These are phyloP conservation scores for Metschnikowia arizonensis DNA, from an alignment of 805 yeast genomes.

Conservation along the genomic window DNA sequence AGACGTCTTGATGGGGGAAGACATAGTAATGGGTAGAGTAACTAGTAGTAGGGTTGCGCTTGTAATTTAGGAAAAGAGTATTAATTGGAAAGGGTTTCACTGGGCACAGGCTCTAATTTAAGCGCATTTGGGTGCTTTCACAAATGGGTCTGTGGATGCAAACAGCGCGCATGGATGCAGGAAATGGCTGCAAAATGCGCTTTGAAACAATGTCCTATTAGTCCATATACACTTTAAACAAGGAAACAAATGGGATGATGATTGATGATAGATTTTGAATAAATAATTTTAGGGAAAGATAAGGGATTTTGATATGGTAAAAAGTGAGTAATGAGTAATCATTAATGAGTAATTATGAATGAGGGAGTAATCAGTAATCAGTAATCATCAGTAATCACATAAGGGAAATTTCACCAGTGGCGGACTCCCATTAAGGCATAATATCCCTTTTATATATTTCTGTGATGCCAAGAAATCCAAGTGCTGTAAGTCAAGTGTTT, in stretches of 20 bases:
- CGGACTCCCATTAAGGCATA: too few species aligned
- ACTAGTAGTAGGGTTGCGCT: constrained; percentile 1
- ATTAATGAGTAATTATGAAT: too few species aligned
- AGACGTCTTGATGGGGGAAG: constrained; percentile 2
- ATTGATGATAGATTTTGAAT: too few species aligned
- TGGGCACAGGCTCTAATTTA: background rate
- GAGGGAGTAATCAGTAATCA: too few species aligned
- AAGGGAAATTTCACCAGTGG: too few species aligned
- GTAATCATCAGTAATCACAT: too few species aligned
- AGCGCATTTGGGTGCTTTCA: background rate
- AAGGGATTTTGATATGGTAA: too few species aligned
- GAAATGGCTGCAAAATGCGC: constrained; percentile 3
- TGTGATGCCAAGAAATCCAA: background rate
- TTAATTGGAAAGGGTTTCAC: background rate
- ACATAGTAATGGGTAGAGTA: constrained; percentile 3
- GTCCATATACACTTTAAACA: background rate
- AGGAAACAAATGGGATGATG: background rate
- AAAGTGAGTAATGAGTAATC: too few species aligned
- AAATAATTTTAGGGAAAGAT: too few species aligned
- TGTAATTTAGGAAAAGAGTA: background rate
- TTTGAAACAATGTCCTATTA: background rate
- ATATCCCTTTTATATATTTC: background rate
- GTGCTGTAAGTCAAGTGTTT: background rate
- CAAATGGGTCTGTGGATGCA: constrained; percentile 5
- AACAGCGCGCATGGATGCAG: background rate